Conservation (phyloP, 768 basidiomycete genomes). For the Tephrocybe sp. region DNA sequence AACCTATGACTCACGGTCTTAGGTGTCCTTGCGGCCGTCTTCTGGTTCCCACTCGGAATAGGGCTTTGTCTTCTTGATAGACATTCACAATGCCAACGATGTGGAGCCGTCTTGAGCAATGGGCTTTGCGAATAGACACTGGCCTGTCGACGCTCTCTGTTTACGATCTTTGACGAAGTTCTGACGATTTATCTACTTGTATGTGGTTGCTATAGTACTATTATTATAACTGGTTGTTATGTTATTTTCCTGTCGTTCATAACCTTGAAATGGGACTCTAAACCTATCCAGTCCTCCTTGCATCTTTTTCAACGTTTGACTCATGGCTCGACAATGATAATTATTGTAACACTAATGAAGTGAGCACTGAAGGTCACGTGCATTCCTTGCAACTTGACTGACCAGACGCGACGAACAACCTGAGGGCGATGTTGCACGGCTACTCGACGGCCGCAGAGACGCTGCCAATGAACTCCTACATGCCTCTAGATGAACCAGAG, state of each 20-base stretch:
- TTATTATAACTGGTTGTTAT: too few relatives aligned
- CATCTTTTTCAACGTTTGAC: too few relatives aligned
- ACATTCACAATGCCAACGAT: conserved; percentile 58
- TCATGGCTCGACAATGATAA: too few relatives aligned
- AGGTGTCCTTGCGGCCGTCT: conserved; percentile 79
- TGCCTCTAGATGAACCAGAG: conserved; percentile 7
- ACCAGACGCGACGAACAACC: background rate
- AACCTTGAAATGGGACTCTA: too few relatives aligned
- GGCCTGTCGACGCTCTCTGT: background rate
- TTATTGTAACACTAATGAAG: too few relatives aligned
- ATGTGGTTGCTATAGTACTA: background rate
- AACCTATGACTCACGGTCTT: conserved; percentile 6
- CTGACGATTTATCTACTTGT: background rate
- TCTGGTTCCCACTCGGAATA: conserved; percentile 87
- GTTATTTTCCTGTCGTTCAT: too few relatives aligned
- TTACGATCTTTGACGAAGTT: conserved; percentile 1
- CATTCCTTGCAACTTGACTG: background rate
- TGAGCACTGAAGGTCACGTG: background rate
- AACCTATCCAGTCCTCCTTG: too few relatives aligned
- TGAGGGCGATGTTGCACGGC: conserved; percentile 8
- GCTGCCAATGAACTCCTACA: background rate
- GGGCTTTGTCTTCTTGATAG: conserved; percentile 77
- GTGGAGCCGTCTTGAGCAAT: conserved; percentile 40
- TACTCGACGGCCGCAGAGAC: background rate
- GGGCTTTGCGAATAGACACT: conserved; percentile 36